Percentiles rank a stretch among this genome's conserved stretches.
Evolutionary conservation across 2,329 filamentous ascomycete genomes (phyloP).

Genomic region (Trichophyton mentagrophytes): DNA sequence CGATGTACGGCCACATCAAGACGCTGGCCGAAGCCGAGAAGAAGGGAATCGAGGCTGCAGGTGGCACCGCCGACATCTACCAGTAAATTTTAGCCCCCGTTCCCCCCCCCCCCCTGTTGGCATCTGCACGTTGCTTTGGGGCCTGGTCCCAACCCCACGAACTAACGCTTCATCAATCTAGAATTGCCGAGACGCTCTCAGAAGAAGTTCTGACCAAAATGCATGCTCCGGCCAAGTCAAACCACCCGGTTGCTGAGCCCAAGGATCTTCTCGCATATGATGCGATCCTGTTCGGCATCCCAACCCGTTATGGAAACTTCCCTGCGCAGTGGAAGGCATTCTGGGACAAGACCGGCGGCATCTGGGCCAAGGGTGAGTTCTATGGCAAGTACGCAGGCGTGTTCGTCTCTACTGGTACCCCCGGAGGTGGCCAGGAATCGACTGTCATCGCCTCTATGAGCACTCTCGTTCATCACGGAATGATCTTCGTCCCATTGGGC

Average conservation of each 20-base stretch:
- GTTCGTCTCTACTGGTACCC: slow-evolving; percentile 76
- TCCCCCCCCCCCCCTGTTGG: not conserved
- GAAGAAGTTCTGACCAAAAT: slow-evolving; percentile 78
- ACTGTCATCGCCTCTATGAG: slow-evolving; percentile 71
- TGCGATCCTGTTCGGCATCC: slow-evolving; percentile 83
- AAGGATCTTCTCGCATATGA: slow-evolving; percentile 62
- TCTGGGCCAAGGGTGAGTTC: slow-evolving; percentile 67
- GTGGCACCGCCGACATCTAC: slow-evolving; percentile 68
- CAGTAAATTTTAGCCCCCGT: slow-evolving; percentile 44
- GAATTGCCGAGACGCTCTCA: slow-evolving; percentile 73
- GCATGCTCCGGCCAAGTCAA: slow-evolving; percentile 67
- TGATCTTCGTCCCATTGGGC: slow-evolving; percentile 91
- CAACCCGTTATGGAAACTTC: slow-evolving; percentile 94
- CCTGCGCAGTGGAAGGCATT: slow-evolving; percentile 79
- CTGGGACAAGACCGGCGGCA: slow-evolving; percentile 78
- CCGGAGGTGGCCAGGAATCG: slow-evolving; percentile 84
- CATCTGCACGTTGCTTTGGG: not conserved
- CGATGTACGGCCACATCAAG: slow-evolving; percentile 84
- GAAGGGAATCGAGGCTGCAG: slow-evolving; percentile 75
- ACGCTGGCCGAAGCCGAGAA: slow-evolving; percentile 79
- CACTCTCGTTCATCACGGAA: slow-evolving; percentile 82
- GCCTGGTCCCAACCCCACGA: not conserved
- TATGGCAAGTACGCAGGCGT: slow-evolving; percentile 82
- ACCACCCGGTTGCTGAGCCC: slow-evolving; percentile 52
- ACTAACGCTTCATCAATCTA: slow-evolving; percentile 20